Base-by-base conservation (phyloP, 73 alveolate genomes). In the Strombidium stylifer region DNA sequence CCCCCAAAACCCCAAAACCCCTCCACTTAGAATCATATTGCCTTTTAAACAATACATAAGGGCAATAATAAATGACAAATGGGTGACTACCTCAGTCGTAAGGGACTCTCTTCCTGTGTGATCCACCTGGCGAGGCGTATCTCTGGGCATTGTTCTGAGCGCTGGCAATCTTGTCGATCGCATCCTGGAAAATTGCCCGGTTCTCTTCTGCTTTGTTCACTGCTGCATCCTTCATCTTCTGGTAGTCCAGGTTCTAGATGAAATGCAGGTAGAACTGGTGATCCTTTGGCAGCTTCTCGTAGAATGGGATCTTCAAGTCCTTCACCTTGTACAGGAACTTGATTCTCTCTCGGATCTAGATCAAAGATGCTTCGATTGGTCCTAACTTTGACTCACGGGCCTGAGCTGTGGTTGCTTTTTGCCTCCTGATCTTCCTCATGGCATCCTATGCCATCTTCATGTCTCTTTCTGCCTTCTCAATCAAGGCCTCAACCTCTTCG, bases 251-350 rank as follows among this genome's bases (percentile, higher is more conserved):
- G 3, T 44, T 65, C 25, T 55, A 54, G 73, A 69, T 69, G 54
- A 35, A 69, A 34, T 69, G 83, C 65, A 54, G 52, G 25, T 69
- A 69, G 21, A 69, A 53, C 2, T 62, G 56, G 3, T 55, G 25
- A 27, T 69, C 83, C 30, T 69, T 69, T 36, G 83, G 83, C 27
- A 53, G 36, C 54, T 54, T 69, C 65, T 69, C 83, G 28, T 64
- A 64, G 55, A 64, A 64, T 3, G 71, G 68, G 2, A 69, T 53
- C 54, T 40, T 54, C 2, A 24, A 26, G 52, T 69, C 73, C 30
- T 54, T 54, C 5, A 52, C 40, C 45, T 24, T 19, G 12, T 69
- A 60, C 0, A 54, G 40, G 28, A 37, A 28, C 11, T 35, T 5
- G n/a, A 53, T 15, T 27, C 54, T 69, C 19, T 55, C 53, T 23